Evolutionary conservation across 805 yeast genomes (phyloP).

Genomic region (Saccharomycopsis microspora): DNA sequence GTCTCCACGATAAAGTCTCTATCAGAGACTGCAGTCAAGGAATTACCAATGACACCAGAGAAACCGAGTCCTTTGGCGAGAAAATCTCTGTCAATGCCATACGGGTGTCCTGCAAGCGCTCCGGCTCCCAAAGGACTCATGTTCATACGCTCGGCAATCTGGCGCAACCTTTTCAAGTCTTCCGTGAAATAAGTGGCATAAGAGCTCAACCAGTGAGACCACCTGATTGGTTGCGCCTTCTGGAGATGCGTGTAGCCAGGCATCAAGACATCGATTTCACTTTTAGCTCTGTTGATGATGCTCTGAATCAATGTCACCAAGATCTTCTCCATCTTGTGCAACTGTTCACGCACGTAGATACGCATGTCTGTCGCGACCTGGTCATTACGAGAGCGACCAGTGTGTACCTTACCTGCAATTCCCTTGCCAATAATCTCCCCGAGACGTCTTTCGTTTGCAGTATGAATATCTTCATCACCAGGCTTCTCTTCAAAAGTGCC

Average conservation of each 20-base stretch:
- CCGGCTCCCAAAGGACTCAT: slow-evolving; percentile 92
- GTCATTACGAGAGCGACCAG: slow-evolving; percentile 98
- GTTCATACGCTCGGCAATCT: slow-evolving; percentile 74
- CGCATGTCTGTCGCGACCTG: slow-evolving; percentile 99
- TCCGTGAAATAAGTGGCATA: slow-evolving; percentile 92
- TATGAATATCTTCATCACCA: slow-evolving; percentile 97
- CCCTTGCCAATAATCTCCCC: slow-evolving; percentile 92
- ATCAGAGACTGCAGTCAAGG: slow-evolving; percentile 93
- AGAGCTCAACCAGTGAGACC: slow-evolving; percentile 95
- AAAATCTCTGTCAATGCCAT: slow-evolving; percentile 93
- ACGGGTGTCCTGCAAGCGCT: slow-evolving; percentile 98
- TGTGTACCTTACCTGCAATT: slow-evolving; percentile 96
- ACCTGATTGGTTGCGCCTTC: slow-evolving; percentile 98
- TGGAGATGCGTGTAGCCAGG: slow-evolving; percentile 99
- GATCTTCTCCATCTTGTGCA: slow-evolving; percentile 46
- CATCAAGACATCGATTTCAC: slow-evolving; percentile 87
- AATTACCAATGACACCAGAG: slow-evolving; percentile 82
- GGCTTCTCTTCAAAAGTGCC: slow-evolving; percentile 60
- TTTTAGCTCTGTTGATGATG: slow-evolving; percentile 62
- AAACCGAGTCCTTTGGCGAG: slow-evolving; percentile 76
- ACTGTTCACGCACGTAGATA: slow-evolving; percentile 74
- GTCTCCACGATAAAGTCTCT: slow-evolving; percentile 96
- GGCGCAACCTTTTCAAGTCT: slow-evolving; percentile 76
- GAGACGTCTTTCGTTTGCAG: slow-evolving; percentile 95
- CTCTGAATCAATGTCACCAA: slow-evolving; percentile 55